phyloP scores from a whole-genome alignment of 306 rosid genomes.

The Arachis stenosperma region DNA sequence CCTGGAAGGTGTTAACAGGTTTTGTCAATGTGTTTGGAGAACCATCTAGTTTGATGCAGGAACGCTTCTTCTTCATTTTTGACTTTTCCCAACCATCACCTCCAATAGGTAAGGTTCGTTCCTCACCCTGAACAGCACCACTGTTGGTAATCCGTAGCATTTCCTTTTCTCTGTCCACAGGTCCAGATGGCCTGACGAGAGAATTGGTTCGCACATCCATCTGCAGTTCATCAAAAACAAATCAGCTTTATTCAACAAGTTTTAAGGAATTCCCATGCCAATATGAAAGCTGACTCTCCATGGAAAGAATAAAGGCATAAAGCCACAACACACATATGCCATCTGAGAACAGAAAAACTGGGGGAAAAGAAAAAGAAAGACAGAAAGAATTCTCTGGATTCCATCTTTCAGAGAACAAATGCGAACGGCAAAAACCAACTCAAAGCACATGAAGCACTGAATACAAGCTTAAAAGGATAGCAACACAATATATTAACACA shows the following conservation, averaged over 20 bases:
- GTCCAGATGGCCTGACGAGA: constrained; percentile 77
- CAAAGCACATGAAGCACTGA: constrained; percentile 31
- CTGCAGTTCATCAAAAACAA: constrained; percentile 49
- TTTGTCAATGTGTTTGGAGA: constrained; percentile 70
- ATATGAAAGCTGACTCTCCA: constrained; percentile 37
- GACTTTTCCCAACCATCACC: constrained; percentile 98
- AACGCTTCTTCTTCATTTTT: constrained; percentile 95
- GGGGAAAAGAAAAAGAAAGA: constrained; percentile 21
- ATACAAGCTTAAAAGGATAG: constrained; percentile 23
- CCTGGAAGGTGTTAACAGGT: constrained; percentile 74
- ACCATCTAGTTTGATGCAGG: constrained; percentile 90
- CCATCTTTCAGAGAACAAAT: constrained; percentile 29
- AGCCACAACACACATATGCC: constrained; percentile 5
- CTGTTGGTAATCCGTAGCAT: constrained; percentile 67
- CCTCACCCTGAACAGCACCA: constrained; percentile 79
- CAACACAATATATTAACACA: constrained; percentile 9
- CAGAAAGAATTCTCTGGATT: constrained; percentile 6
- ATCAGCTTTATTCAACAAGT: constrained; percentile 41
- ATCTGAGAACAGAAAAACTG: constrained; percentile 25
- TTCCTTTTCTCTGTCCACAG: constrained; percentile 88
- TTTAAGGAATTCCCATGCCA: constrained; percentile 13
- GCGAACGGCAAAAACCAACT: constrained; percentile 29
- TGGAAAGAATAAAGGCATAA: constrained; percentile 28
- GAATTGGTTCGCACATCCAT: constrained; percentile 85
- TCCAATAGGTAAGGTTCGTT: constrained; percentile 72